Base-by-base conservation (phyloP, 108 stramenopile species). In the Pseudonitzschia pungens region DNA sequence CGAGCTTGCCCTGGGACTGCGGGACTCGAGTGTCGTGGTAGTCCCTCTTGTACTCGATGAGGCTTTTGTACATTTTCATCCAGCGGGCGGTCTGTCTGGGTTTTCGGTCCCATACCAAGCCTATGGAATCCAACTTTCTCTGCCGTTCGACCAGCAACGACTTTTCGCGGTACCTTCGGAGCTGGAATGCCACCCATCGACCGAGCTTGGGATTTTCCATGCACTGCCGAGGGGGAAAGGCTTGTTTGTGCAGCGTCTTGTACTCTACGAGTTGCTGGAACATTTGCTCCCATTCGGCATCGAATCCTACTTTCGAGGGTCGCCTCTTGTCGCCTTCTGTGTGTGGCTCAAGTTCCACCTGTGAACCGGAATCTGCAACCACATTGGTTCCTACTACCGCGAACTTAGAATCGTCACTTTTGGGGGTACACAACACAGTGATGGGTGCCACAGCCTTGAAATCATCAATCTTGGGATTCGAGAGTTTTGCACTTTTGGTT, bases 171-270 rank as follows among this genome's bases (percentile, higher is more conserved):
- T 57, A 26, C 56, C 11, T 12, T 0, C 55, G 41, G 4, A 36
- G 53, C 55, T 58, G 59, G 32, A 28, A 6, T 16, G 41, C 20
- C 0, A 71, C 57, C 59, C 70, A 62, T 0, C 24, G 1, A 59
- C 70, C 57, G 29, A 71, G 70, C 70, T 62, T 58, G 11, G 60
- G 70, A 5, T 71, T 0, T 18, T 36, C 22, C 51, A 44, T 22
- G 14, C 29, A 52, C 7, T 33, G 1, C n/a, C 48, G 29, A 22
- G 63, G 66, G 10, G 31, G 33, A 18, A 67, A 7, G 44, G 3
- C 27, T 20, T 55, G 31, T 16, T 44, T 50, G 11, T 56, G 51
- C 12, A 16, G 59, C 11, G 36, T 57, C 16, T 51, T 52, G 60
- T 75, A 72, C 7, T 43, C 74, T 0, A 48, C 56, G 18, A 70